phyloP scores from a whole-genome alignment of 2,329 filamentous ascomycete genomes.

The Helminthosporium solani region DNA sequence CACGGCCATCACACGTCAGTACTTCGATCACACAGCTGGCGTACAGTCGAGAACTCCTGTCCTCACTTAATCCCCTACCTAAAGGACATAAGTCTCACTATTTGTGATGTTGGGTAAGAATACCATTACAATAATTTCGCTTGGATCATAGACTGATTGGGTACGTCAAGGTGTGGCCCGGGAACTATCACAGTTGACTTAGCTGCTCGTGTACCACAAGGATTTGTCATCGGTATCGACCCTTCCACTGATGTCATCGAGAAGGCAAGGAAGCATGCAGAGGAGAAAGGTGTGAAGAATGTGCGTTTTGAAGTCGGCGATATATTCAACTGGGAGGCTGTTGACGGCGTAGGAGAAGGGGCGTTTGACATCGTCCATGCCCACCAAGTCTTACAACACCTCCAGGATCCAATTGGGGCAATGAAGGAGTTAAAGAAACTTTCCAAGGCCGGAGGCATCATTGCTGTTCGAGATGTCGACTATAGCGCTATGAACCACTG shows the following conservation, averaged over 20 bases:
- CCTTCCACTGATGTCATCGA: slow-evolving; percentile 46
- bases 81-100: slow-evolving; percentile 27
- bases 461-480: slow-evolving; percentile 48
- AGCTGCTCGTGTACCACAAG: slow-evolving; percentile 46
- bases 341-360: slow-evolving; percentile 42
- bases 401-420: slow-evolving; percentile 52
- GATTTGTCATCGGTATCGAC: slow-evolving; percentile 50
- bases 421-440: slow-evolving; percentile 58
- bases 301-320: slow-evolving; percentile 44
- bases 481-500: slow-evolving; percentile 42
- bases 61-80: slow-evolving; percentile 42
- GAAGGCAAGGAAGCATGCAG: slow-evolving; percentile 42
- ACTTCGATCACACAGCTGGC: slow-evolving; percentile 47
- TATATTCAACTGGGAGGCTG: slow-evolving; percentile 46
- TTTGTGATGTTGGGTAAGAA: slow-evolving; percentile 48
- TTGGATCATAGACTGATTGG: slow-evolving; percentile 7
- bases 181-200: slow-evolving; percentile 52
- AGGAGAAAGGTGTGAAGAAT: slow-evolving; percentile 40
- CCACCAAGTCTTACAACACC: slow-evolving; percentile 60
- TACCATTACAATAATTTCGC: too few relatives aligned
- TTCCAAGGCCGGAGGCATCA: slow-evolving; percentile 53
- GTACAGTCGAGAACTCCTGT: slow-evolving; percentile 48
- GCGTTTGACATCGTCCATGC: slow-evolving; percentile 62
- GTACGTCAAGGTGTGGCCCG: slow-evolving; percentile 36
- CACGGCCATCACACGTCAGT: slow-evolving; percentile 46